Evolutionary conservation across 2,329 filamentous ascomycete species (phyloP).

Genomic region (Uncinocarpus reesii): DNA sequence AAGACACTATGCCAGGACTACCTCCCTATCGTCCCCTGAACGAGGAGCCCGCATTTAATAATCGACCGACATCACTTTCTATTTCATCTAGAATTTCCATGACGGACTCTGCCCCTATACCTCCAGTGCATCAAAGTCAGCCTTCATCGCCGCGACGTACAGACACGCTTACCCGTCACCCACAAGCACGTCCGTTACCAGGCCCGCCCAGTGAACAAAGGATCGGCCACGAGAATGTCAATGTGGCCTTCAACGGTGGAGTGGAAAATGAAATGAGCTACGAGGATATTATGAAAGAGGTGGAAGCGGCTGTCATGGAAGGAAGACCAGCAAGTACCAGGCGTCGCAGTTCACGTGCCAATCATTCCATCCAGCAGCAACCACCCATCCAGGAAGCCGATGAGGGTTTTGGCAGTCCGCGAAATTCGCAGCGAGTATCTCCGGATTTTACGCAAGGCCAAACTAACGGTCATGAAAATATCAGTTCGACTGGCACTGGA

Average conservation of each 20-base stretch:
- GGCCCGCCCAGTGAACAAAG: conserved; percentile 44
- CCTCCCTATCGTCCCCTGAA: neutral
- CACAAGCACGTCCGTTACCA: conserved; percentile 49
- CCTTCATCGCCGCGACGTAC: conserved; percentile 42
- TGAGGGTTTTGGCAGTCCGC: conserved; percentile 18
- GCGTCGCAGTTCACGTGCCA: conserved; percentile 22
- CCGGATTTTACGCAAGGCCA: conserved; percentile 39
- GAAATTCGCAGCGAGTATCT: conserved; percentile 23
- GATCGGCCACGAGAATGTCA: conserved; percentile 20
- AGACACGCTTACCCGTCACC: conserved; percentile 47
- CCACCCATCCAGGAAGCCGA: conserved; percentile 16
- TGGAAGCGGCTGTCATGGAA: conserved; percentile 44
- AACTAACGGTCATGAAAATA: conserved; percentile 41
- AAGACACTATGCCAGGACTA: neutral
- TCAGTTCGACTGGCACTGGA: conserved; percentile 36
- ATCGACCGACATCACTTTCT: conserved; percentile 5
- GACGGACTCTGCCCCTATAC: conserved; percentile 35
- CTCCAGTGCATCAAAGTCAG: conserved; percentile 43
- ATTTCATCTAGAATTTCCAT: conserved; percentile 6
- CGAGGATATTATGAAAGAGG: conserved; percentile 49
- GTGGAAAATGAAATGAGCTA: conserved; percentile 37
- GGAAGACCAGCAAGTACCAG: conserved; percentile 20
- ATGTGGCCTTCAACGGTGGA: conserved; percentile 19
- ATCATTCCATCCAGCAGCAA: conserved; percentile 20
- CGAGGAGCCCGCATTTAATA: neutral